Evolutionary conservation across 106 monocot species (phyloP), one percentile per base, ranked within the genome.

Genomic region (Acorus calamus): DNA sequence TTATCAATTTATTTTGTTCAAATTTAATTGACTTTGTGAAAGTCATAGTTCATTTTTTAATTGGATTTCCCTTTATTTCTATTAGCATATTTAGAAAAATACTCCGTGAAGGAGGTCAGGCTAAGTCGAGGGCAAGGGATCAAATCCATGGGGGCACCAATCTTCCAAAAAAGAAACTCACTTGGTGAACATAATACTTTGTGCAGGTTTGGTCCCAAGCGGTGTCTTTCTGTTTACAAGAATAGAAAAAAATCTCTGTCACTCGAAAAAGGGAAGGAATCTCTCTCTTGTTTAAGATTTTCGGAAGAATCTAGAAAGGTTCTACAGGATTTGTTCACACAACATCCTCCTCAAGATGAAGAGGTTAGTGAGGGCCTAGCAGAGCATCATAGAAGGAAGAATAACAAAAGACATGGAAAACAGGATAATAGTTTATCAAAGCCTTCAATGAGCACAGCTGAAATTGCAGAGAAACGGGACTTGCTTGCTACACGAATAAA

Each of bases 201-300:
- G 44, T 56, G 62, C 52, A 86, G 91, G 68, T 52, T 71, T 55
- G 78, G 83, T 52, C 78, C 61, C 50, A 52, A 58, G 0, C 82
- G 96, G 2, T 44, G 70, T 6, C 80, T 98, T 64, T 83, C 85
- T 71, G 78, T 88, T 49, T 85, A 68, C 65, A 98, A 98, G 72
- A 80, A 3, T 8, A 87, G 80, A 44, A 82, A 67, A 57, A 81
- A 89, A 6, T 69, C 63, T 46, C 52, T 50, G 13, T 7, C 52
- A n/a, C 44, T 47, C 44, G 67, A 55, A 52, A 70, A 77, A 5
- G 82, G 78, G 28, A 78, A 83, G 60, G 73, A 81, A 57, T 48
- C 48, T 14, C 7, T 59, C 10, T 62, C 73, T 42, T 70, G 11
- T 13, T 64, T 98, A 70, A 59, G 66, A 65, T 91, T 98, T 64